phyloP scores from a whole-genome alignment of 164 flowering plant genomes.

The Annona squamosa region DNA sequence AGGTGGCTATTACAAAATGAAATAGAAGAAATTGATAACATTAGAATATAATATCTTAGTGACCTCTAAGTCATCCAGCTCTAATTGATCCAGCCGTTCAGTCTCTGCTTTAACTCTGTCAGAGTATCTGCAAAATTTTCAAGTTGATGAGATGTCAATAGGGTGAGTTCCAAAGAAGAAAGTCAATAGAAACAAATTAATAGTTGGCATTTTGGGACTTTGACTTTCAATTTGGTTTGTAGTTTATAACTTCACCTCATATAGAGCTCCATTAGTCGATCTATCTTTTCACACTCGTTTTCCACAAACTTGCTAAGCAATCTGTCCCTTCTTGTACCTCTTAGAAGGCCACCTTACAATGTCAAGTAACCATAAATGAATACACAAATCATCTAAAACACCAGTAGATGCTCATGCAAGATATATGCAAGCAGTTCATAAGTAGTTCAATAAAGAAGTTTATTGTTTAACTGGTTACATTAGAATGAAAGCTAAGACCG shows the following conservation, averaged over 20 bases:
- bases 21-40: background rate
- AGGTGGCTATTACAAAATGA: background rate
- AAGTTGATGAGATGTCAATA: conserved; percentile 1
- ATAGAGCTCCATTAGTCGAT: conserved; percentile 93
- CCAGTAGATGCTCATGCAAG: background rate
- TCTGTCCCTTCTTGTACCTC: conserved; percentile 92
- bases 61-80: conserved; percentile 93
- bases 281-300: conserved; percentile 93
- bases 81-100: conserved; percentile 57
- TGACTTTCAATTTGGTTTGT: background rate
- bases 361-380: background rate
- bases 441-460: background rate
- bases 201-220: background rate
- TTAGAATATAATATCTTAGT: background rate
- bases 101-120: conserved; percentile 78
- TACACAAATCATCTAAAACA: background rate
- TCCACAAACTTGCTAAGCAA: conserved; percentile 90
- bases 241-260: conserved; percentile 42
- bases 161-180: background rate
- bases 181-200: background rate
- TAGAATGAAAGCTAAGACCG: background rate
- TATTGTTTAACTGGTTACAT: background rate
- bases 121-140: conserved; percentile 49
- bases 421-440: background rate
- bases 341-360: conserved; percentile 67